Base-by-base conservation (phyloP, 495 filamentous ascomycete genomes). In the Pseudevernia furfuracea region DNA sequence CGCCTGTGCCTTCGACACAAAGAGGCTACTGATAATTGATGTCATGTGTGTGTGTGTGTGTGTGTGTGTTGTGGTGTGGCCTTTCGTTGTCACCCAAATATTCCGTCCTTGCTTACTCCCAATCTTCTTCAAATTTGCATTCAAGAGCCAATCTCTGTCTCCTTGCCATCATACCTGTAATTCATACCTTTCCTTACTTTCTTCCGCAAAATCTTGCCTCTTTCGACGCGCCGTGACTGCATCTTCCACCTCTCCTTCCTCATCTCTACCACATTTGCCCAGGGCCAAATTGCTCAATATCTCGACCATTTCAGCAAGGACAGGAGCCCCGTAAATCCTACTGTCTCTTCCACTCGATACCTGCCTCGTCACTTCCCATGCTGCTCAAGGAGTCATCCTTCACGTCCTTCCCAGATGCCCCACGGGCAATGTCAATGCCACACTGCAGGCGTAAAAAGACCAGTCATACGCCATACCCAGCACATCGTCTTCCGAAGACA, bases 331-430 rank as follows among this genome's bases (percentile, higher is more conserved):
- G 38, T 61, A 37, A 65, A 65, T 25, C 63, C 63, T 2, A 44
- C 46, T 8, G 52, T 60, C 14, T 14, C 41, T 65, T 36, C 34
- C 63, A 32, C 4, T 55, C 1, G 37, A 61, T 19, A 53, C 46
- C 21, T 66, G 64, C 48, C 64, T 66, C 21, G 58, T 66, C 36
- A 34, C 63, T n/a, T 3, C 48, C 17, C n/a, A n/a, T n/a, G 48
- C 49, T n/a, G 58, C 64, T 2, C 5, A 8, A 0, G 64, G 58
- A 23, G 10, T 66, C 17, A 46, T 52, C 19, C 38, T 57, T 34
- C 32, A 66, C 17, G 2, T 23, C 1, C 41, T 61, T 30, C 63
- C 63, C 43, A 28, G 25, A 17, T 66, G 64, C 36, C 39, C 28
- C 9, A 44, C 64, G 4, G 58, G 64, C 46, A 61, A 19, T 38